Evolutionary conservation across 139 green algal species (phyloP).

Genomic region (Chlorella sp.): DNA sequence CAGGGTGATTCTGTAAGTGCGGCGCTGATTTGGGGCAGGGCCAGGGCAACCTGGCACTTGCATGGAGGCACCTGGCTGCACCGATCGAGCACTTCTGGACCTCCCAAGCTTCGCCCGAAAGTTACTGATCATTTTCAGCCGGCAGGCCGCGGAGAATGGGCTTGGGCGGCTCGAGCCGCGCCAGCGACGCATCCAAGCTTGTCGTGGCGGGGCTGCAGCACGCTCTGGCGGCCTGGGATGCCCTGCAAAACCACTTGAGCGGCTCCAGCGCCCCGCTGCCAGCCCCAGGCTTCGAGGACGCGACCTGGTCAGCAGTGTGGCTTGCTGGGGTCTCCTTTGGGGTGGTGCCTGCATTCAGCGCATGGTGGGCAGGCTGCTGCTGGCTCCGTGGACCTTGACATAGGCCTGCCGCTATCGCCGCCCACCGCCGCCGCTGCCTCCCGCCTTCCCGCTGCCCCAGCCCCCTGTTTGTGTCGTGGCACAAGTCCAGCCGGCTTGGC

Average conservation of each 20-base stretch:
- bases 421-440: not conserved
- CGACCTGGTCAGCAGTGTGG: slow-evolving; percentile 57
- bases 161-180: too few species aligned
- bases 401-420: not conserved
- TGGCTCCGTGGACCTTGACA: not conserved
- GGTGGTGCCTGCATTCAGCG: too few species aligned
- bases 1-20: too few species aligned
- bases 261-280: slow-evolving; percentile 15
- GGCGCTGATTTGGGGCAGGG: too few species aligned
- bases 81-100: too few species aligned
- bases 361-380: too few species aligned
- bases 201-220: slow-evolving; percentile 43
- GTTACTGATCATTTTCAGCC: too few species aligned
- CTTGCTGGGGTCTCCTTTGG: too few species aligned
- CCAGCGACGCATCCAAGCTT: not conserved
- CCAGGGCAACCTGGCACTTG: too few species aligned
- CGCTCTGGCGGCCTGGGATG: slow-evolving; percentile 59
- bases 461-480: slow-evolving; percentile 87
- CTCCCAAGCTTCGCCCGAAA: too few species aligned
- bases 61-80: too few species aligned
- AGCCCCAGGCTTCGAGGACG: slow-evolving; percentile 53
- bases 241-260: slow-evolving; percentile 50
- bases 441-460: slow-evolving; percentile 33
- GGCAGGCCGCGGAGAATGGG: too few species aligned
- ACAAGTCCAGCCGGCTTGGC: slow-evolving; percentile 48